Percentiles rank a stretch among this genome's conserved stretches.
phyloP scores from a whole-genome alignment of 2,329 filamentous ascomycete genomes.

The Colletotrichum lindemuthianum region DNA sequence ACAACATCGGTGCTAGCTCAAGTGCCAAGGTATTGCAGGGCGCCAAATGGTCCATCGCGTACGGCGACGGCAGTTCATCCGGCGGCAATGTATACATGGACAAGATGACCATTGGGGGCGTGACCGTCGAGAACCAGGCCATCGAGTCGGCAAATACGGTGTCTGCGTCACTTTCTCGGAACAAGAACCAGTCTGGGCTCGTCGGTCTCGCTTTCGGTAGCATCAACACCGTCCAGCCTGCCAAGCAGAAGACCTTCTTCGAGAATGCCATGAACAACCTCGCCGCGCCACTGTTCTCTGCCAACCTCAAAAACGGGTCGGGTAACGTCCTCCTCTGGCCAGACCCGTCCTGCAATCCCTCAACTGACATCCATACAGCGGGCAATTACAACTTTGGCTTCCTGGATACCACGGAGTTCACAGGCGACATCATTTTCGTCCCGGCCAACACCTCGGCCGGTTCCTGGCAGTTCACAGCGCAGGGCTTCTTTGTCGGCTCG shows the following conservation, averaged over 20 bases:
- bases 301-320: slow-evolving; percentile 47
- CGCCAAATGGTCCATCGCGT: slow-evolving; percentile 52
- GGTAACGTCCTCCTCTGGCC: slow-evolving; percentile 38
- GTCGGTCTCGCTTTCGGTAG: slow-evolving; percentile 55
- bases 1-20: slow-evolving; percentile 50
- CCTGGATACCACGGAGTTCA: slow-evolving; percentile 67
- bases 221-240: slow-evolving; percentile 54
- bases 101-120: slow-evolving; percentile 52
- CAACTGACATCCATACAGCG: slow-evolving; percentile 31
- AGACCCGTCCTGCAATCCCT: background rate
- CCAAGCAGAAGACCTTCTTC: slow-evolving; percentile 54
- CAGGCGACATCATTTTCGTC: slow-evolving; percentile 65
- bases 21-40: slow-evolving; percentile 50
- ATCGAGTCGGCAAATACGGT: slow-evolving; percentile 55
- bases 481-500: slow-evolving; percentile 63
- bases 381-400: slow-evolving; percentile 52
- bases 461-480: slow-evolving; percentile 71
- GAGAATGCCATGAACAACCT: slow-evolving; percentile 46
- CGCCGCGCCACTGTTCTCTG: slow-evolving; percentile 45
- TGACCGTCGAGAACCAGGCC: slow-evolving; percentile 52
- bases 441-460: slow-evolving; percentile 65
- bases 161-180: slow-evolving; percentile 50
- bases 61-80: slow-evolving; percentile 55
- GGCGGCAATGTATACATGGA: slow-evolving; percentile 56
- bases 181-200: slow-evolving; percentile 52